A percentile compares a stretch with the other conserved stretches of the same genome.
Conservation (phyloP, 441 rosid species). For the Bocquillonia castaneifolia region DNA sequence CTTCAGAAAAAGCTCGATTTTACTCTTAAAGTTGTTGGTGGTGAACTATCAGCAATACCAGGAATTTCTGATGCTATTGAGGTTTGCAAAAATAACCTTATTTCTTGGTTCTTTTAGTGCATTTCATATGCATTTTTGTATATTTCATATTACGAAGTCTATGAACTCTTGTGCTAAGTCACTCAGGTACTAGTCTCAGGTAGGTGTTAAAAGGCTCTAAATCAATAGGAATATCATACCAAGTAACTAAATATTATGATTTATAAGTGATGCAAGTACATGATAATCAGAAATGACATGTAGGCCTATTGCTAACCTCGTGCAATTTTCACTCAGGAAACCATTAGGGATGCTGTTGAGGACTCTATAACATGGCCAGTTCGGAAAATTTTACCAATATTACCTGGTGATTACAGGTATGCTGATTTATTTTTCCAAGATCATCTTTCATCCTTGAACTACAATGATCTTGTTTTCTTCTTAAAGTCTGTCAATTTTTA, state of each 20-base stretch:
- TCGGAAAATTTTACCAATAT: conserved; percentile 72
- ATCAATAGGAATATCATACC: not conserved
- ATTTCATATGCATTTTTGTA: not conserved
- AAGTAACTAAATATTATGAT: not conserved
- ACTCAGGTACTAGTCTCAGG: not conserved
- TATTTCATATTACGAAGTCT: too few relatives aligned
- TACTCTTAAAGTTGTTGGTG: conserved; percentile 76
- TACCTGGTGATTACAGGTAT: conserved; percentile 95
- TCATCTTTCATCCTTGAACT: not conserved
- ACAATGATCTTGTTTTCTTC: not conserved
- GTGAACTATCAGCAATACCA: conserved; percentile 80
- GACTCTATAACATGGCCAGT: conserved; percentile 97
- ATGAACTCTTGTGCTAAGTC: too few relatives aligned
- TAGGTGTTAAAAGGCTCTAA: not conserved
- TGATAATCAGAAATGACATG: not conserved
- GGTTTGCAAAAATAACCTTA: conserved; percentile 3
- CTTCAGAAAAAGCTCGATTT: conserved; percentile 52
- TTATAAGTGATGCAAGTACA: not conserved
- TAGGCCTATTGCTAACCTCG: not conserved
- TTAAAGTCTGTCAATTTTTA: not conserved
- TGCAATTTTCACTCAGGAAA: conserved; percentile 51
- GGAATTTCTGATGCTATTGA: conserved; percentile 74
- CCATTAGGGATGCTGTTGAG: conserved; percentile 79
- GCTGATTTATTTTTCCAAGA: conserved; percentile 6
- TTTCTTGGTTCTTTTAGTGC: not conserved